Evolutionary conservation across 441 rosid genomes (phyloP).

Genomic region (Croton setiger): DNA sequence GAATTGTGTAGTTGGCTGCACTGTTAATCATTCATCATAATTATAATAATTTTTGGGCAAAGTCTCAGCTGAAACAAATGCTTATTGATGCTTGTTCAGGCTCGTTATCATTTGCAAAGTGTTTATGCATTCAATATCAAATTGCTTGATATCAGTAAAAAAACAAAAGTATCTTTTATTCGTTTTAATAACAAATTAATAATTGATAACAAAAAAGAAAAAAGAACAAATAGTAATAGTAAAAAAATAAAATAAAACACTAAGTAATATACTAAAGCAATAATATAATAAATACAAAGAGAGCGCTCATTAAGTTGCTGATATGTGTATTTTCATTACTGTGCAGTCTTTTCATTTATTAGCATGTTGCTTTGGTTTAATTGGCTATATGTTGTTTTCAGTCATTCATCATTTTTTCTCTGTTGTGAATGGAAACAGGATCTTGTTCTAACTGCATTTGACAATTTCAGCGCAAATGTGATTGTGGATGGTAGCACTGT

Average conservation of each 20-base stretch:
- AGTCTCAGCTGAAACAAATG: not conserved
- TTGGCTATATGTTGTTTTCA: not conserved
- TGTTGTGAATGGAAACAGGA: conserved; percentile 45
- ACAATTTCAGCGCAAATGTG: conserved; percentile 85
- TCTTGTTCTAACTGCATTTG: conserved; percentile 76
- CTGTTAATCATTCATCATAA: not conserved
- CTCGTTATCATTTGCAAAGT: not conserved
- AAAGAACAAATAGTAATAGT: no score
- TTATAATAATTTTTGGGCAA: no score
- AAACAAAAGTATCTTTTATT: no score
- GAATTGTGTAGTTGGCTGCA: not conserved
- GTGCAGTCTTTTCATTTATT: not conserved
- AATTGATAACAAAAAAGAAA: no score
- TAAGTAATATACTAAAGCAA: no score
- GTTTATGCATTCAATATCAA: not conserved
- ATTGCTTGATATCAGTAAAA: not conserved
- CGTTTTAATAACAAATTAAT: no score
- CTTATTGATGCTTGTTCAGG: not conserved
- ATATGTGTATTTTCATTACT: not conserved
- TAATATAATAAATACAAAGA: no score
- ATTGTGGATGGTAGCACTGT: conserved; percentile 77
- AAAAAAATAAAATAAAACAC: no score
- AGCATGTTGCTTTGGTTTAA: not conserved
- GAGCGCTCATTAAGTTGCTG: not conserved
- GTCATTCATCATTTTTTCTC: not conserved